Base-by-base conservation (phyloP, 2,329 filamentous ascomycete species). In the Aspergillus sp. region DNA sequence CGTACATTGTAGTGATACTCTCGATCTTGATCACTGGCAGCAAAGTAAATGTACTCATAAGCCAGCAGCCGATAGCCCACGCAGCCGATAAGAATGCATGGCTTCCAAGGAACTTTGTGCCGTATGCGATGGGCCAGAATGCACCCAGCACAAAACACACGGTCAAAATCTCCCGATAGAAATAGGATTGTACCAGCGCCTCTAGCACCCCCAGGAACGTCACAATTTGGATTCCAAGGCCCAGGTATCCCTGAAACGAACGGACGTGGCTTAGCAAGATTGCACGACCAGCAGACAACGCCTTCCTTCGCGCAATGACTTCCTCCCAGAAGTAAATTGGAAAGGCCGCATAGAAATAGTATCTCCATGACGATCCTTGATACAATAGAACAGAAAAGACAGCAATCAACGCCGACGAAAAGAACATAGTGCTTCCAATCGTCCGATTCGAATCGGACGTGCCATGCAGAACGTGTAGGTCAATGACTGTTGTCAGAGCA, bases 311-410 rank as follows among this genome's bases (percentile, higher is more conserved):
- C 3, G 87, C 86, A 66, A 85, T 91, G 0, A 96, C 87, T 60
- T 96, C 90, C 66, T 96, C 91, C 93, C 93, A 98, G 71, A 98
- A 97, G 48, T 88, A 79, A 2, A 95, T 82, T 0, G 93, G 93
- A 66, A 98, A 98, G 57, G 94, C 79, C 0, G 85, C 86, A 64
- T 98, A 98, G 2, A 81, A 80, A 60, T 97, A 98, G 66, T 98
- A 98, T 2, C 86, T 85, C 48, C 75, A 64, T 0, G 91, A 85
- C 1, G 90, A 95, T 40, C 81, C 79, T 41, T 94, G 91, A 48
- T 88, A 73, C 48, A 86, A 73, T 46, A 98, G 85, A 0, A 88
- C 82, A 5, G 88, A 84, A 59, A 86, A 96, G 8, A 97, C 68
- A 1, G 74, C 75, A 27, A 86, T 77, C n/a, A 94, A 75, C 4